Evolutionary conservation across 208 protist species (phyloP).

Genomic region (Trypanosoma conorhini): DNA sequence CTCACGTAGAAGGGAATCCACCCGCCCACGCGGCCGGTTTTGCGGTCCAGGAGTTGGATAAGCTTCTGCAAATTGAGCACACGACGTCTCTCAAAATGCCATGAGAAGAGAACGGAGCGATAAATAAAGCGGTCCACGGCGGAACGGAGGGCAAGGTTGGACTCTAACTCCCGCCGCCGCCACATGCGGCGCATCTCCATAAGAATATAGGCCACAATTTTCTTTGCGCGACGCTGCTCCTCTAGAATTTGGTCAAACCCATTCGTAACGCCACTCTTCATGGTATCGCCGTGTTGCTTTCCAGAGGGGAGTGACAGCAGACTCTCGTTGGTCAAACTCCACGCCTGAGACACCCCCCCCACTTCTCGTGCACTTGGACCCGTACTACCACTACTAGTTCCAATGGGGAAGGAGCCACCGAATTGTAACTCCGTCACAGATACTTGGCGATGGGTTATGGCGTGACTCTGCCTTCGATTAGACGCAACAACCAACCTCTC

Average conservation of each 20-base stretch:
- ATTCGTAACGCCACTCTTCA: not conserved
- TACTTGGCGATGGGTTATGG: not conserved
- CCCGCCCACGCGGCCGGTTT: slow-evolving; percentile 48
- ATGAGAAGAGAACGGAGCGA: slow-evolving; percentile 43
- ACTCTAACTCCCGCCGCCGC: slow-evolving; percentile 47
- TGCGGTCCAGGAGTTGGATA: slow-evolving; percentile 71
- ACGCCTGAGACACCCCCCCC: not conserved
- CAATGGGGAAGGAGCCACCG: not conserved
- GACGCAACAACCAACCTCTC: not conserved
- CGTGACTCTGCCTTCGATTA: not conserved
- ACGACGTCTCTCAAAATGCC: slow-evolving; percentile 67
- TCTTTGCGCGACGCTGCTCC: slow-evolving; percentile 80
- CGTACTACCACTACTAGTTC: not conserved
- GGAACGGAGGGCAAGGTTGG: slow-evolving; percentile 39
- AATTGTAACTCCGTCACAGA: not conserved
- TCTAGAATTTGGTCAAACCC: slow-evolving; percentile 69
- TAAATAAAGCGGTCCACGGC: slow-evolving; percentile 37
- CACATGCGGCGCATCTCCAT: slow-evolving; percentile 75
- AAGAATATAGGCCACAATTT: slow-evolving; percentile 67
- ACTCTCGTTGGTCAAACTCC: not conserved
- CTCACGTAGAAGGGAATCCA: slow-evolving; percentile 81
- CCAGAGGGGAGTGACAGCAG: not conserved
- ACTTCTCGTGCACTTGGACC: not conserved
- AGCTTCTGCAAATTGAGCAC: slow-evolving; percentile 79
- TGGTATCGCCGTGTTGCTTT: not conserved